A percentile compares a stretch with the other conserved stretches of the same genome.
Conservation (phyloP, 2,329 filamentous ascomycete genomes). For the Xylariomycetidae sp. region DNA sequence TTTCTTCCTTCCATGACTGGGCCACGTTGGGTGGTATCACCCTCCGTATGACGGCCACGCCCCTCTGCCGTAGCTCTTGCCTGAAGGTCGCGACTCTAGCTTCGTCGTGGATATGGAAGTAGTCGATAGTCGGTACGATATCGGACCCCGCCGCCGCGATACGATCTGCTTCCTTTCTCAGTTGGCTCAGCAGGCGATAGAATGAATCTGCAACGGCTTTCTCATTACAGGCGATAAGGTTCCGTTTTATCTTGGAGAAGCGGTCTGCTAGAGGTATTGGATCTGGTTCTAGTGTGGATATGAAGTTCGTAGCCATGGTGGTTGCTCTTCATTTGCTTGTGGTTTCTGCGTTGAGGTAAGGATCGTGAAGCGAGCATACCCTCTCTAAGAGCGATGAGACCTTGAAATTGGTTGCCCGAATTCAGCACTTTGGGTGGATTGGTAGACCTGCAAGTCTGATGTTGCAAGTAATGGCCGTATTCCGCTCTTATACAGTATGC, state of each 20-base stretch:
- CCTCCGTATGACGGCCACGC: slow-evolving; percentile 61
- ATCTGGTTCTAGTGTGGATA: slow-evolving; percentile 29
- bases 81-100: slow-evolving; percentile 20
- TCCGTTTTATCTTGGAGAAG: slow-evolving; percentile 38
- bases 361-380: too few relatives aligned
- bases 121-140: slow-evolving; percentile 38
- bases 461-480: slow-evolving; percentile 5
- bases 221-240: slow-evolving; percentile 34
- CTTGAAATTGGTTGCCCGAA: too few relatives aligned
- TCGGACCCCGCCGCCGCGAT: slow-evolving; percentile 30
- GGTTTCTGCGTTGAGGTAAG: too few relatives aligned
- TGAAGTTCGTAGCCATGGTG: slow-evolving; percentile 12
- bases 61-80: slow-evolving; percentile 45
- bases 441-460: too few relatives aligned
- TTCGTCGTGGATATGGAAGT: slow-evolving; percentile 31
- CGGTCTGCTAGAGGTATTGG: slow-evolving; percentile 36
- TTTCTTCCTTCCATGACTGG: slow-evolving; percentile 58
- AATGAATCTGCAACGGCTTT: slow-evolving; percentile 34
- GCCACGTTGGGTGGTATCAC: slow-evolving; percentile 61
- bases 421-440: too few relatives aligned
- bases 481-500: slow-evolving; percentile 3
- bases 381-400: too few relatives aligned
- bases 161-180: slow-evolving; percentile 32
- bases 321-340: too few relatives aligned
- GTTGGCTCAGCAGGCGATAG: slow-evolving; percentile 32